Evolutionary conservation across 179 eudicot species (phyloP), one percentile per base, ranked within the genome.

Genomic region (Silene noctiflora): DNA sequence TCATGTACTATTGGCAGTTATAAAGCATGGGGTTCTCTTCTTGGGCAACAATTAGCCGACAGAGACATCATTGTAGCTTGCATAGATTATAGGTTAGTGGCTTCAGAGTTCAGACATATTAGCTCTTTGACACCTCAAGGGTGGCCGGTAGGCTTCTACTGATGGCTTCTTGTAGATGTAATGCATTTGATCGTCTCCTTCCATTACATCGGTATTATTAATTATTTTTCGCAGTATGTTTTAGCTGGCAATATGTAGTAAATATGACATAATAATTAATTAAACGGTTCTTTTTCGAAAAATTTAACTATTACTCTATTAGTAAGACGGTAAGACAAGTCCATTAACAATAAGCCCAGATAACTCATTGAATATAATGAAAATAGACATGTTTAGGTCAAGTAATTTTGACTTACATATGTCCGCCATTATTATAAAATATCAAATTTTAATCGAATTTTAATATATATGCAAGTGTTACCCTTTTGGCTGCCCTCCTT

Each of bases 11-110:
- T 77, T 84, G 59, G 85, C 92, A 94, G 98, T 59, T 89, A 94
- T 78, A 94, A 94, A 84, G 98, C 98, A 75, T 94, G 98, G 98
- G 98, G 98, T 75, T 89, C 93, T 83, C 97, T 94, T 66, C 75
- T 94, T 75, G 98, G 98, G 65, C 88, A 83, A 73, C 98, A 91
- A 64, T 82, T 94, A 78, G 87, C 94, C 48, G 96, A 90, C 76
- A 82, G 97, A 87, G 97, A 88, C 74, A 84, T 94, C 20, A 91
- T 94, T 58, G 97, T 94, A 75, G 98, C 98, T 66, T 94, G 98
- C 86, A 94, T 94, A 82, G 98, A 94, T 83, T 94, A 94, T 88
- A 91, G 98, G 98, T 92, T 70, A 75, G 80, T 69, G 72, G 56
- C 60, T 80, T 51, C 60, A 58, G 66, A 22, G 58, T 29, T 29